Evolutionary conservation across 176 grass and related monocot species (phyloP).

Genomic region (Musa beccarii): DNA sequence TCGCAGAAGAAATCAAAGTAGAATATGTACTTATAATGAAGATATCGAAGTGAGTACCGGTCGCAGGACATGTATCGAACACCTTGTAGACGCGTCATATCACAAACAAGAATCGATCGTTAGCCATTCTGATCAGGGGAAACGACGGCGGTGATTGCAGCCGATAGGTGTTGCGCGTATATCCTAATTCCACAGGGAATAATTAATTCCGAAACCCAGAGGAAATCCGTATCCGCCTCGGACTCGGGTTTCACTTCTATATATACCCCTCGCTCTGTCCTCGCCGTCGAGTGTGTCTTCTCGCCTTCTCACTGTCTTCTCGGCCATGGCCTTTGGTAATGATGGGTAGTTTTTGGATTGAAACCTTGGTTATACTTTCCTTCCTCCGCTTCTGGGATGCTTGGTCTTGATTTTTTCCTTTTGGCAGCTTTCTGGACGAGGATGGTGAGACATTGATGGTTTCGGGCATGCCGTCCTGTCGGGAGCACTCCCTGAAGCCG

Average conservation of each 20-base stretch:
- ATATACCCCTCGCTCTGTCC: not conserved
- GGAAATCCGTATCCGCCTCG: not conserved
- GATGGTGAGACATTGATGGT: slow-evolving; percentile 80
- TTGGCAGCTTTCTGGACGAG: slow-evolving; percentile 63
- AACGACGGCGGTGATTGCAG: too few species aligned
- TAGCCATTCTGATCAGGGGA: too few species aligned
- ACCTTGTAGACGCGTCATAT: too few species aligned
- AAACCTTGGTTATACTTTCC: not conserved
- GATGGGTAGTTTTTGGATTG: slow-evolving; percentile 6
- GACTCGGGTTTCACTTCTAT: not conserved
- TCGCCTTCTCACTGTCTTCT: not conserved
- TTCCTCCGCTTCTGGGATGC: not conserved
- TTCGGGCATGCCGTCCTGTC: slow-evolving; percentile 32
- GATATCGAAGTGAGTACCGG: not conserved
- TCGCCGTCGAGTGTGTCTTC: not conserved
- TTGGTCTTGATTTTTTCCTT: not conserved
- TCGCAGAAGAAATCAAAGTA: not conserved
- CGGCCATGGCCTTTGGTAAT: slow-evolving; percentile 15
- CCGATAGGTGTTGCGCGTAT: too few species aligned
- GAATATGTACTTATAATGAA: not conserved
- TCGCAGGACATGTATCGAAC: too few species aligned
- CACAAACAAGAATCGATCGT: too few species aligned
- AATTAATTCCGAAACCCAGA: too few species aligned
- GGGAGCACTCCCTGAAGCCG: slow-evolving; percentile 16
- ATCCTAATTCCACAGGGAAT: too few species aligned